Percentiles rank a stretch among this genome's conserved stretches.
phyloP scores from a whole-genome alignment of 169 alveolate genomes.

The Plasmodium berghei region DNA sequence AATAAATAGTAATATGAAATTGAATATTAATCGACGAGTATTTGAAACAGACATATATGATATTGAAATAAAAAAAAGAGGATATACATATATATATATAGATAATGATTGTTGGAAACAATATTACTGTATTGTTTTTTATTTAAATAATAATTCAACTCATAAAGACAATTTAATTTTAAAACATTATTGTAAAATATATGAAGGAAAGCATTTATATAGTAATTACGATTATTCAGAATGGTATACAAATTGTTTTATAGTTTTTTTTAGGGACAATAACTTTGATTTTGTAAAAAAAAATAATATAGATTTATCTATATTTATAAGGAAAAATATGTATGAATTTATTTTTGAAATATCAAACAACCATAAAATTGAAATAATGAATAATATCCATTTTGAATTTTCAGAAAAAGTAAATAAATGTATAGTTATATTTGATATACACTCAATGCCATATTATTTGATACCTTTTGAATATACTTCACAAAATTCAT shows the following conservation, averaged over 20 bases:
- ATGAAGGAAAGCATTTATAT: slow-evolving; percentile 19
- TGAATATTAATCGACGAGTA: slow-evolving; percentile 16
- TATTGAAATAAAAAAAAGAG: slow-evolving; percentile 33
- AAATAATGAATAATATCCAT: slow-evolving; percentile 2
- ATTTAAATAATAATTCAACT: slow-evolving; percentile 8
- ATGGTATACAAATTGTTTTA: slow-evolving; percentile 18
- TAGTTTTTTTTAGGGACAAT: slow-evolving; percentile 29
- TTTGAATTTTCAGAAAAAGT: background rate
- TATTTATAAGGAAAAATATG: slow-evolving; percentile 16
- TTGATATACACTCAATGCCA: slow-evolving; percentile 7
- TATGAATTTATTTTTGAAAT: slow-evolving; percentile 41
- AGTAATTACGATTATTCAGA: background rate
- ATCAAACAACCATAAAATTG: background rate
- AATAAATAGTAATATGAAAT: slow-evolving; percentile 16
- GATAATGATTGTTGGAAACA: slow-evolving; percentile 13
- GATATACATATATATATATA: slow-evolving; percentile 14
- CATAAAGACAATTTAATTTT: slow-evolving; percentile 20
- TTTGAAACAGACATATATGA: slow-evolving; percentile 46
- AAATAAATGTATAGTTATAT: slow-evolving; percentile 9
- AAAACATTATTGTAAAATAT: slow-evolving; percentile 40
- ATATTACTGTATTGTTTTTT: slow-evolving; percentile 36
- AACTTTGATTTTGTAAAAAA: background rate
- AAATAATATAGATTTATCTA: slow-evolving; percentile 16
- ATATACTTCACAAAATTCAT: background rate
- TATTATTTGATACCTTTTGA: slow-evolving; percentile 31